These are phyloP conservation scores for Apodospora peruviana DNA, from an alignment of 495 filamentous ascomycete genomes.

Conservation along the genomic window DNA sequence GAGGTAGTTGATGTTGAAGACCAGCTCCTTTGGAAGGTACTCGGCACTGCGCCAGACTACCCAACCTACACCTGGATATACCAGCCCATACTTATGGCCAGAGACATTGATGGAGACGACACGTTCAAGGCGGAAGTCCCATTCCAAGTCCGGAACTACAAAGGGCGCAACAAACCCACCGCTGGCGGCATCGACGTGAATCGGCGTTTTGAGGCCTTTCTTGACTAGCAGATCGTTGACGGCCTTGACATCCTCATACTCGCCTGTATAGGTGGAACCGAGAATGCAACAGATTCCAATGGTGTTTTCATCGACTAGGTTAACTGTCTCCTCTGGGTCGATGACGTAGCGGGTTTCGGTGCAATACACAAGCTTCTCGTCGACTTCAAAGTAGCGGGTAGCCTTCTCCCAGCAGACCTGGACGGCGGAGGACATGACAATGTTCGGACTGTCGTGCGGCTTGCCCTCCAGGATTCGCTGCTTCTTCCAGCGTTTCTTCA, in stretches of 20 bases:
- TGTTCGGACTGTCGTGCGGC: conserved; percentile 69
- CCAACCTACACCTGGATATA: conserved; percentile 93
- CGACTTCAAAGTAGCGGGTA: conserved; percentile 88
- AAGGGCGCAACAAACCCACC: conserved; percentile 91
- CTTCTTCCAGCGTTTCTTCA: conserved; percentile 95
- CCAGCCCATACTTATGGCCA: conserved; percentile 74
- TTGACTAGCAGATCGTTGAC: conserved; percentile 78
- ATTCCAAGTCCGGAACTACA: conserved; percentile 69
- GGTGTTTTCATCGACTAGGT: conserved; percentile 89
- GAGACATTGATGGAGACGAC: conserved; percentile 91
- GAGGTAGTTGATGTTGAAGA: conserved; percentile 98
- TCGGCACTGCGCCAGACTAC: conserved; percentile 81
- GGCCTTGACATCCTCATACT: conserved; percentile 87
- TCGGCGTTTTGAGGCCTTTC: conserved; percentile 67
- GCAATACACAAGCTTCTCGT: conserved; percentile 85
- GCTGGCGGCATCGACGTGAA: conserved; percentile 86
- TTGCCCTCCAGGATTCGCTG: conserved; percentile 72
- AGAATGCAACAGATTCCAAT: conserved; percentile 89
- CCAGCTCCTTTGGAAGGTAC: conserved; percentile 79
- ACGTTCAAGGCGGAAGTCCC: conserved; percentile 83
- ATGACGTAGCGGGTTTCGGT: conserved; percentile 76
- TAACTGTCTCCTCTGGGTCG: conserved; percentile 75
- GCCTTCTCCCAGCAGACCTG: conserved; percentile 98
- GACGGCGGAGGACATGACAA: conserved; percentile 87
- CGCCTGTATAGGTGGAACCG: conserved; percentile 90